Base-by-base conservation (phyloP, 163 green algal genomes). In the Volvox carteri region DNA sequence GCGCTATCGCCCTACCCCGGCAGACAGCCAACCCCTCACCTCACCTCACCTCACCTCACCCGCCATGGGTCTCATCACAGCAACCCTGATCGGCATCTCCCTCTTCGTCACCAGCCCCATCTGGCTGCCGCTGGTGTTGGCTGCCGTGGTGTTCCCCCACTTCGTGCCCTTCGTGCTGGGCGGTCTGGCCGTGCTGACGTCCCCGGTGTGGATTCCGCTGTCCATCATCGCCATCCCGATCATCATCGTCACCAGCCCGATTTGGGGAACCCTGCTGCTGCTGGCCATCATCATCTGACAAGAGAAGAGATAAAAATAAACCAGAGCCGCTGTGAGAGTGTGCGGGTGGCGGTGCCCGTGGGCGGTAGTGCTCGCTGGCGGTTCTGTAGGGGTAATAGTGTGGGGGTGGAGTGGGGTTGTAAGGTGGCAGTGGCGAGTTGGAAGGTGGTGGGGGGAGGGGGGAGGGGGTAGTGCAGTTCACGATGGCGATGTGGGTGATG, bases 201-300 rank as follows among this genome's bases (percentile, higher is more conserved):
- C 78, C 21, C 78, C 78, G 6, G 12, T 86, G 8, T 86, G 54
- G 78, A 86, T 86, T 1, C 78, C 78, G 35, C 39, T 74, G 78
- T 39, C 58, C 23, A 75, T 86, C 25, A 50, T 86, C 21, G 56
- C 50, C 39, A 56, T 86, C 37, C 78, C 78, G 9, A 41, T 86
- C 33, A 67, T 86, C 30, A 74, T 86, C 21, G n/a, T 86, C 37
- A 86, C 78, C 37, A 86, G 54, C 56, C 78, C 78, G 0, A 86
- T 86, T 11, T 86, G 78, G 78, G 78, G 78, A 19, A 52, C 37
- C 23, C 28, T 86, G 3, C 39, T 86, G 37, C 78, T 86, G 56
- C 54, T 86, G 23, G 56, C 56, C 14, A 86, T 86, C 25, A 75
- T 86, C 23, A 30, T 86, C 39, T 86, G 30, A 70, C 41, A 44